Percentiles rank a stretch among this genome's conserved stretches.
These are phyloP conservation scores for Yamadazyma blattariae DNA, from an alignment of 1,139 yeast species.

Conservation along the genomic window DNA sequence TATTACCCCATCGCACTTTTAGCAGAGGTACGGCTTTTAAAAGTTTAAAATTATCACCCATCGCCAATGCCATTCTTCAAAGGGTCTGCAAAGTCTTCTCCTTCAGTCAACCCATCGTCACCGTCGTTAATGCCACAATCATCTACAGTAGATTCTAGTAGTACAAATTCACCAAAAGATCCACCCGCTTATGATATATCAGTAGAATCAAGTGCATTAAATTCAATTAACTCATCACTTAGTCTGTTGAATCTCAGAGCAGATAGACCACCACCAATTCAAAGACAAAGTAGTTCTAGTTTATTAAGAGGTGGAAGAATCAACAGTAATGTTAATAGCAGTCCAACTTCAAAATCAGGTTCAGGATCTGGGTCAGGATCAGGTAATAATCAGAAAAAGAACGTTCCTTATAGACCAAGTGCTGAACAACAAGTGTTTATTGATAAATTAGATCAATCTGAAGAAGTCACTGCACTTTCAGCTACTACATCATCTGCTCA, in stretches of 20 bases:
- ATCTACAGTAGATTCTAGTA: too few relatives aligned
- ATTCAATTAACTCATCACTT: background rate
- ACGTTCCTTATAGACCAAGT: slow-evolving; percentile 35
- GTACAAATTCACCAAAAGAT: background rate
- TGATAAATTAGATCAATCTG: slow-evolving; percentile 19
- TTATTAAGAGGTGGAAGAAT: slow-evolving; percentile 5
- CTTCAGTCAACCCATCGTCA: background rate
- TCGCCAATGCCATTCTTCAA: background rate
- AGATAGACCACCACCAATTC: slow-evolving; percentile 8
- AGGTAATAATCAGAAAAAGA: slow-evolving; percentile 10
- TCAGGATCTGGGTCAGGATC: background rate
- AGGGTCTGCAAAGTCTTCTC: background rate
- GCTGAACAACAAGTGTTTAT: slow-evolving; percentile 36
- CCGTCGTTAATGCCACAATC: too few relatives aligned
- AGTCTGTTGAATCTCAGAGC: background rate
- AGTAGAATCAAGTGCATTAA: slow-evolving; percentile 1
- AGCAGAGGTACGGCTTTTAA: too few relatives aligned
- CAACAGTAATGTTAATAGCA: too few relatives aligned
- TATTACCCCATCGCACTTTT: background rate
- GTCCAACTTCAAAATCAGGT: background rate
- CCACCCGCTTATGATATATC: slow-evolving; percentile 13
- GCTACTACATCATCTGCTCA: slow-evolving; percentile 29
- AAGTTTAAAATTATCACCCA: too few relatives aligned
- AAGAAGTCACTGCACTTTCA: slow-evolving; percentile 18
- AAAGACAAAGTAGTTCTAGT: slow-evolving; percentile 13